Evolutionary conservation across 768 basidiomycete species (phyloP), one percentile per base, ranked within the genome.

Genomic region (Boletus eberwhitei): DNA sequence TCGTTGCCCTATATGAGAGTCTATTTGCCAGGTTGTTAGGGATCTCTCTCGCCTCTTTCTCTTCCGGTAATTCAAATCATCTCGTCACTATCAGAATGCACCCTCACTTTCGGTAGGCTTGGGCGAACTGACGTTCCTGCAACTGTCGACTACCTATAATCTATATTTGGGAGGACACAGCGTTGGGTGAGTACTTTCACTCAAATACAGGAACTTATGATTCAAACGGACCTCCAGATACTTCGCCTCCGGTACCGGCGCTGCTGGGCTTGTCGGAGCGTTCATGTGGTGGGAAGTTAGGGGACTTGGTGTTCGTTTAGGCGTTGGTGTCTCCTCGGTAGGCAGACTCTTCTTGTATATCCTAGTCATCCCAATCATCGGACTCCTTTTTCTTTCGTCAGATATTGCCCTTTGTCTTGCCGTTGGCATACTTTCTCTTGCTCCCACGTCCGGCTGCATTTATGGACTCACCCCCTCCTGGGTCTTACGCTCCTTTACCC

Each of bases 221-320:
- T 48, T 53, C 16, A n/a, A 42, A 34, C 1, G 5, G 13, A n/a
- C 12, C 8, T 35, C 3, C 40, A 90, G 89, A 5, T 97, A 93
- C 64, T 99, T 98, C 71, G 87, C 95, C 8, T 87, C 88, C 9
- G 96, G 96, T 0, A 98, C 96, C 0, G 96, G 96, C 2, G 92
- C 89, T 5, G 96, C 96, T 0, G 96, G 96, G 0, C 81, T 99
- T 1, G 88, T 87, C 1, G 96, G 96, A 8, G 93, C 96, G 0
- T 88, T 89, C 37, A 65, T 97, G 13, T 98, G 97, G 97, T 98
- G 96, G 96, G 79, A 93, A 59, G 74, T 98, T 5, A 78, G 97
- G 19, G 82, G 83, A 2, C 72, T 96, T 0, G 96, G 97, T 21
- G 92, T 99, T 6, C 80, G 84, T 41, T 63, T 76, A 12, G 97